Conservation (phyloP, 2,329 filamentous ascomycete species). For the Parasarocladium wereldwijsianum region DNA sequence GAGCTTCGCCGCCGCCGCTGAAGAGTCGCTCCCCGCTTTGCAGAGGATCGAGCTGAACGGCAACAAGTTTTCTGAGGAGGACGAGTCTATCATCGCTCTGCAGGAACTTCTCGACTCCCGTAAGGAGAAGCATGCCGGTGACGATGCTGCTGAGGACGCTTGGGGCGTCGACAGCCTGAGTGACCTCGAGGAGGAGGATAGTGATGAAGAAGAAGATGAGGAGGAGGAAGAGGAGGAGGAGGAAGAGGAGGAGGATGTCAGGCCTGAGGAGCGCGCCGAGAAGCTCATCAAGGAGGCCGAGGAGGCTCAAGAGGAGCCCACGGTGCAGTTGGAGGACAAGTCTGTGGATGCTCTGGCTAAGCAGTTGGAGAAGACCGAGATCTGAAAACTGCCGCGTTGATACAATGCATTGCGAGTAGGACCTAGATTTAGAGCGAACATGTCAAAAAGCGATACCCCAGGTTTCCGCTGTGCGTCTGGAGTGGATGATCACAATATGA, state of each 20-base stretch:
- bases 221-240: constrained; percentile 55
- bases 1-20: constrained; percentile 53
- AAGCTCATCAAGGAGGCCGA: constrained; percentile 56
- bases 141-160: constrained; percentile 56
- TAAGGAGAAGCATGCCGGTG: constrained; percentile 58
- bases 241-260: constrained; percentile 51
- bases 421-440: too few species aligned
- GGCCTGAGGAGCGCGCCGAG: constrained; percentile 51
- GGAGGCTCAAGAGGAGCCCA: constrained; percentile 58
- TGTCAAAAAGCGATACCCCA: too few species aligned
- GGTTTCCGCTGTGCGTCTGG: too few species aligned
- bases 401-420: too few species aligned
- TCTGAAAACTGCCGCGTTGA: constrained; percentile 25
- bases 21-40: constrained; percentile 55
- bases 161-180: constrained; percentile 79
- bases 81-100: constrained; percentile 53
- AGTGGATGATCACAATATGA: too few species aligned
- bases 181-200: constrained; percentile 67
- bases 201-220: constrained; percentile 54
- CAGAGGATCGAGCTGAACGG: constrained; percentile 88
- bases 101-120: constrained; percentile 60
- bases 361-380: constrained; percentile 55
- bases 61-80: constrained; percentile 85
- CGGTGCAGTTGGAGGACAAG: constrained; percentile 55
- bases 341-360: constrained; percentile 72